These are phyloP conservation scores for Penicillium oxalicum DNA, from an alignment of 2,329 filamentous ascomycete genomes.

Conservation along the genomic window DNA sequence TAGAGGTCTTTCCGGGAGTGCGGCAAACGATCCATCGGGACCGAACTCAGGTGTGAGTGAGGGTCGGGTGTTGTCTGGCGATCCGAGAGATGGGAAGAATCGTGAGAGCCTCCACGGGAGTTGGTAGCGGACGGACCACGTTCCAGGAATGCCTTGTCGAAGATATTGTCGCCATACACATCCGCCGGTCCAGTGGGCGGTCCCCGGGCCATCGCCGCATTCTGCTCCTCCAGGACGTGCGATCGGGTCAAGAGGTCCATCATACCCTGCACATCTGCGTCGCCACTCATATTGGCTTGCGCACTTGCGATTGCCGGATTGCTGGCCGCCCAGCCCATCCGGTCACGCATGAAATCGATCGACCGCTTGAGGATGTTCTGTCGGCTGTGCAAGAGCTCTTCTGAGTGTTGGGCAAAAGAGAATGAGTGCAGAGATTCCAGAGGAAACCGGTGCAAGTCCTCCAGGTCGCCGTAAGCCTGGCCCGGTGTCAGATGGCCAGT, in stretches of 20 bases:
- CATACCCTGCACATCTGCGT: conserved; percentile 83
- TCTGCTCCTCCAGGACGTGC: conserved; percentile 61
- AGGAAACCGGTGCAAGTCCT: conserved; percentile 88
- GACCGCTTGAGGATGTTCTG: conserved; percentile 91
- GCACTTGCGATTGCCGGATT: conserved; percentile 74
- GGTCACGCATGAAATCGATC: conserved; percentile 93
- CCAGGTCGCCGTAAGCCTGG: conserved; percentile 64
- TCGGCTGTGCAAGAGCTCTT: conserved; percentile 83
- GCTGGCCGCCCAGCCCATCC: conserved; percentile 71
- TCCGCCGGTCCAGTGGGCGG: conserved; percentile 77
- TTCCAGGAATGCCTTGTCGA: conserved; percentile 71
- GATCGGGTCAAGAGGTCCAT: conserved; percentile 79
- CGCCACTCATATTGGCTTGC: conserved; percentile 74
- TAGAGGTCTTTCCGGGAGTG: conserved; percentile 29
- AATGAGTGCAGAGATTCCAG: conserved; percentile 97
- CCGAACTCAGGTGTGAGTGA: conserved; percentile 24
- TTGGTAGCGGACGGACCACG: conserved; percentile 16
- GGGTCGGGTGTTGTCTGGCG: conserved; percentile 15
- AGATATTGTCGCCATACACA: conserved; percentile 68
- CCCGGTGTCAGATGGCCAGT: conserved; percentile 54
- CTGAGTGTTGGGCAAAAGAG: conserved; percentile 92
- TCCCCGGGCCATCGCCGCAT: conserved; percentile 47
- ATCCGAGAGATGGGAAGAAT: conserved; percentile 13
- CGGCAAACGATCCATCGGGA: conserved; percentile 28
- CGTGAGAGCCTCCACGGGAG: conserved; percentile 16